A percentile compares a stretch with the other conserved stretches of the same genome.
phyloP scores from a whole-genome alignment of 1,139 yeast species.

The Arxiozyma slooffiae region DNA sequence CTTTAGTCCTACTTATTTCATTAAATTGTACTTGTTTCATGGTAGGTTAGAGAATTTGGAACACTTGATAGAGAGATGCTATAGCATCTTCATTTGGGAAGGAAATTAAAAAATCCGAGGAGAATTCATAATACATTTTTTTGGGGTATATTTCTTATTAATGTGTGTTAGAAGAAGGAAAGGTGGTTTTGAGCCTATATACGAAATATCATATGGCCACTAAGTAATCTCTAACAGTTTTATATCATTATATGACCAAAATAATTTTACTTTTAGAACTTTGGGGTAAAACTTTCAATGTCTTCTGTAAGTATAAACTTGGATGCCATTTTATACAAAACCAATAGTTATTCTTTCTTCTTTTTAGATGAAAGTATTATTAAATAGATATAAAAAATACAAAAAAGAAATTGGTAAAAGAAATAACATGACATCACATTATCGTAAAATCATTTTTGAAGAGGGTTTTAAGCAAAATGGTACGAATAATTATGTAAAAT shows the following conservation, averaged over 20 bases:
- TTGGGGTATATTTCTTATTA: conserved; percentile 52
- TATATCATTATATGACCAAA: neutral
- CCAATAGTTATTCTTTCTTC: neutral
- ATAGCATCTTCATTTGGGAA: neutral
- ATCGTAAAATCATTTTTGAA: no score
- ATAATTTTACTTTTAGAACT: neutral
- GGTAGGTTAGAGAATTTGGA: conserved; percentile 1
- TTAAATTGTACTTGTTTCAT: neutral
- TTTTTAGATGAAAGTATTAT: no score
- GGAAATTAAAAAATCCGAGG: conserved; percentile 7
- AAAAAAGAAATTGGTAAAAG: no score
- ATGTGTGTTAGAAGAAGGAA: conserved; percentile 40
- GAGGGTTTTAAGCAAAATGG: no score
- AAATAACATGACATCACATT: no score
- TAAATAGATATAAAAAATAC: neutral
- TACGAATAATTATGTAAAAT: no score
- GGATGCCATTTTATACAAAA: neutral
- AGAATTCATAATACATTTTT: conserved; percentile 32
- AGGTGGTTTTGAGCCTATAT: conserved; percentile 33
- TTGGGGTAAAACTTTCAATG: neutral
- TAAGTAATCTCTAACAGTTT: conserved; percentile 13
- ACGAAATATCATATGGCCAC: conserved; percentile 28
- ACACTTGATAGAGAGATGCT: conserved; percentile 7
- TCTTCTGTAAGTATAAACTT: neutral
- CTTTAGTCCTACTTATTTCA: neutral